Base-by-base conservation (phyloP, 2,329 filamentous ascomycete species). In the Pestalotiopsis sp. region DNA sequence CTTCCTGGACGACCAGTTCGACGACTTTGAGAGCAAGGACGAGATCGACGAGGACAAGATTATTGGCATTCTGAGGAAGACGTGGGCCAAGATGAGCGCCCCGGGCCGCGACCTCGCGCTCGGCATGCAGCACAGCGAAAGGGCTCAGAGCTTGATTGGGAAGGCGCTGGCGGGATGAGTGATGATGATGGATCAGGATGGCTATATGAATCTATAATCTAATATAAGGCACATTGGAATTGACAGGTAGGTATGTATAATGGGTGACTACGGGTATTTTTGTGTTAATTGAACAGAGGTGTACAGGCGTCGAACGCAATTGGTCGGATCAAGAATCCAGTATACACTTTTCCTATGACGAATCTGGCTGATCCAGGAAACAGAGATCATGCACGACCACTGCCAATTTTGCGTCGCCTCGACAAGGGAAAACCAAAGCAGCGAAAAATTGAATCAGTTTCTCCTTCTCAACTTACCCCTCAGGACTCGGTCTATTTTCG, bases 1-100 rank as follows among this genome's bases (percentile, higher is more conserved):
- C 36, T 97, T 97, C 78, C 81, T 97, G 72, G 94, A 96, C 77
- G 93, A 95, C 77, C 92, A 96, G 77, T 92, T 97, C 71, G 94
- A 95, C 75, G 88, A 87, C 65, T 97, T 96, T 80, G 91, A 94
- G 83, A 85, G 79, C 73, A 84, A 86, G 77, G 86, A 88, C 36
- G 86, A 90, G 67, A 78, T 86, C 17, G 92, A 94, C 76, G 92
- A 95, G 81, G 91, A 90, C 65, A 97, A 96, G 85, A 89, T 94
- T 69, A 78, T 95, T 23, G 82, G 81, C 20, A 93, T 94, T 72
- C 77, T 94, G 78, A 83, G 83, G 73, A 94, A 94, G 86, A 93
- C 91, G 14, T 94, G 91, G 91, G 89, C 75, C 62, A 94, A 94
- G 84, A 94, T 94, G 91, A 89, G 87, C 63, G 84, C 86, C 45